Evolutionary conservation across 2,329 filamentous ascomycete genomes (phyloP).

Genomic region (Epichloe uncinata): DNA sequence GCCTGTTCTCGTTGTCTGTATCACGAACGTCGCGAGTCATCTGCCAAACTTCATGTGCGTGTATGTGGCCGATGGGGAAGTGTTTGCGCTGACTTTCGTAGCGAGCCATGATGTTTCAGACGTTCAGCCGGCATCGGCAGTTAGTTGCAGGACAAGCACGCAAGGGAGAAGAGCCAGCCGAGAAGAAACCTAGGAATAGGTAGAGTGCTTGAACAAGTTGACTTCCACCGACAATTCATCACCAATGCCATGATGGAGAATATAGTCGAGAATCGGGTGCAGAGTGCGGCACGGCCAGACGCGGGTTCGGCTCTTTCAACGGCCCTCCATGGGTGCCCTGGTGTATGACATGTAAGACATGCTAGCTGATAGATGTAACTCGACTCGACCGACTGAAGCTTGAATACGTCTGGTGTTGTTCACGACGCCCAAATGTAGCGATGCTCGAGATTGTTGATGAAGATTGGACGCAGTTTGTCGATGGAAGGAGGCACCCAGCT

Average conservation of each 20-base stretch:
- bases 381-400: no score
- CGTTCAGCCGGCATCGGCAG: background rate
- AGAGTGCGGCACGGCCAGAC: no score
- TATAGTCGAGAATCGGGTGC: no score
- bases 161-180: background rate
- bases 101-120: no score
- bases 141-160: background rate
- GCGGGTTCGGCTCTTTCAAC: no score
- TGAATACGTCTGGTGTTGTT: no score
- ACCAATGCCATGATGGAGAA: no score
- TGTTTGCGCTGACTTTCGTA: no score
- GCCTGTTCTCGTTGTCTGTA: background rate
- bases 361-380: no score
- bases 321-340: background rate
- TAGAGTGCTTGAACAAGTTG: background rate
- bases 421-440: no score
- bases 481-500: background rate
- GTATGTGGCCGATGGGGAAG: background rate
- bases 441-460: no score
- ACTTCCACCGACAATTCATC: no score
- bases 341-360: background rate
- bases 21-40: background rate
- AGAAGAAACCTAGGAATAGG: background rate
- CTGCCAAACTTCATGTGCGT: background rate
- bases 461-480: background rate